Base-by-base conservation (phyloP, 163 green algal species). In the Dunaliella salina region DNA sequence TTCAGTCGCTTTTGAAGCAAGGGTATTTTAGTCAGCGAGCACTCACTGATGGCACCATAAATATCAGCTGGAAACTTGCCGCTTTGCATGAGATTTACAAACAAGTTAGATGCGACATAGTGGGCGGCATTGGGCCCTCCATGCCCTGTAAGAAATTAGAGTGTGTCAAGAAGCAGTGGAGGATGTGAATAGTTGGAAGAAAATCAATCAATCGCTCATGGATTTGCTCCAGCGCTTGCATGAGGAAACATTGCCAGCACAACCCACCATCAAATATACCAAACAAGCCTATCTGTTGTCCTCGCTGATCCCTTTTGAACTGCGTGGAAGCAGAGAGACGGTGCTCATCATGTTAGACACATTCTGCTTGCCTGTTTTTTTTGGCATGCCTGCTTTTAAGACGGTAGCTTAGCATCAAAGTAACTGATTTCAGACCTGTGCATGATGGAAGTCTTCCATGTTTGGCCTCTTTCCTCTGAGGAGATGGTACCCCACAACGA, bases 221-320 rank as follows among this genome's bases (percentile, higher is more conserved):
- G 40, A 15, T 3, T 8, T 50, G 40, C 40, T 50, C 40, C 40
- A 50, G 40, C 40, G 40, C 40, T 50, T 8, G 40, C 40, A 50
- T 50, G 4, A 50, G 40, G 40, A 50, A 50, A 50, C 40, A 50
- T 50, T 8, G 8, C 8, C 40, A 8, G 40, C 46, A 67, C 4
- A 20, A 33, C 92, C 91, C 81, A 96, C 95, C 95, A 85, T 98
- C 95, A 90, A 97, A 98, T 1, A 98, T 93, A 0, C 95, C 95
- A 88, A 98, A 98, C 0, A 96, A 87, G 12, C 93, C 95, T n/a
- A 96, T 90, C 18, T 89, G 30, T 25, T 94, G 85, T 0, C 88
- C 90, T 40, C 84, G 86, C 5, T 91, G 90, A 25, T 92, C 87
- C 33, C 88, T 88, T 82, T 93, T 94, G 86, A 95, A 96, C 91